Evolutionary conservation across 2,329 filamentous ascomycete species (phyloP).

Genomic region (Aspergillaceae sp.): DNA sequence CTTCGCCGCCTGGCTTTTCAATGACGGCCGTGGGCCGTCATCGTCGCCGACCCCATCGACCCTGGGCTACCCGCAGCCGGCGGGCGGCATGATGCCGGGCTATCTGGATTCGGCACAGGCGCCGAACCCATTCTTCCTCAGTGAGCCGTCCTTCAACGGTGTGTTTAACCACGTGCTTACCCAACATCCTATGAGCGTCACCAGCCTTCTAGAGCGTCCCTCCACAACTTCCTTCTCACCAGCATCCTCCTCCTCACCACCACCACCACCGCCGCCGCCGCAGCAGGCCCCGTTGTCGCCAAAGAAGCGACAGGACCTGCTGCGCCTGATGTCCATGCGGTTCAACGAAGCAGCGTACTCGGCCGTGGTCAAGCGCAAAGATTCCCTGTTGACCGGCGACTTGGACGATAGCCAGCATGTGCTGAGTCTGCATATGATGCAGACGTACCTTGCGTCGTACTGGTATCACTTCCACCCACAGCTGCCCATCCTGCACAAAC

Average conservation of each 20-base stretch:
- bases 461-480: slow-evolving; percentile 95
- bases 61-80: slow-evolving; percentile 36
- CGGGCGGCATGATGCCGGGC: slow-evolving; percentile 32
- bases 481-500: slow-evolving; percentile 86
- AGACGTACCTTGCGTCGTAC: slow-evolving; percentile 84
- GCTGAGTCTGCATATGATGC: slow-evolving; percentile 88
- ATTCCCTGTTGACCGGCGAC: slow-evolving; percentile 69
- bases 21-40: slow-evolving; percentile 46
- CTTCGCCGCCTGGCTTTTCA: slow-evolving; percentile 78
- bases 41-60: slow-evolving; percentile 32
- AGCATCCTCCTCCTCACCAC: slow-evolving; percentile 68
- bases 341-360: slow-evolving; percentile 76
- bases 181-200: slow-evolving; percentile 83
- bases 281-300: slow-evolving; percentile 77
- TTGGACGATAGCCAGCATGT: slow-evolving; percentile 54
- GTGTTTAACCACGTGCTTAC: slow-evolving; percentile 43
- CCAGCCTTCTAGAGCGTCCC: slow-evolving; percentile 53
- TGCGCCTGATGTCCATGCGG: slow-evolving; percentile 69
- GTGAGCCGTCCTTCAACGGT: slow-evolving; percentile 41
- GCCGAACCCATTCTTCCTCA: slow-evolving; percentile 44
- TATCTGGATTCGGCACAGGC: slow-evolving; percentile 37
- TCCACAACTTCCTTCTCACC: slow-evolving; percentile 32
- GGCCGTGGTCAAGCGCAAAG: slow-evolving; percentile 64
- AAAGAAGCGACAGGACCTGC: slow-evolving; percentile 73
- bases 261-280: slow-evolving; percentile 26